Conservation (phyloP, 2,329 filamentous ascomycete genomes). For the Diplodia corticola region DNA sequence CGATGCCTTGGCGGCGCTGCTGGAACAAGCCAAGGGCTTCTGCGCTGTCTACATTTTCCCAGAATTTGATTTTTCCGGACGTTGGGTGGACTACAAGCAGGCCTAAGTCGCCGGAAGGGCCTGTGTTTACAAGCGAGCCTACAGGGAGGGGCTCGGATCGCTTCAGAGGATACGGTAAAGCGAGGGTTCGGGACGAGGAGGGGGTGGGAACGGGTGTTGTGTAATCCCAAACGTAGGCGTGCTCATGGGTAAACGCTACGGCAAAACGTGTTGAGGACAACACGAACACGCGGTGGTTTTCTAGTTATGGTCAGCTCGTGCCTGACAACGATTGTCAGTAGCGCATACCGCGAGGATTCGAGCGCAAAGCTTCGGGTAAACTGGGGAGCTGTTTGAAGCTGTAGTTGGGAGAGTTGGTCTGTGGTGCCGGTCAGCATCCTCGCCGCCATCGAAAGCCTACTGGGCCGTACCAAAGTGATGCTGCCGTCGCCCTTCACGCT, state of each 20-base stretch:
- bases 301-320: slow-evolving; percentile 25
- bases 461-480: slow-evolving; percentile 61
- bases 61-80: slow-evolving; percentile 85
- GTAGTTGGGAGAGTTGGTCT: slow-evolving; percentile 85
- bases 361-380: slow-evolving; percentile 73
- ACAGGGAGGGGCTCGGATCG: slow-evolving; percentile 73
- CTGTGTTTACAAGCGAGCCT: slow-evolving; percentile 77
- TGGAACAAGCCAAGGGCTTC: slow-evolving; percentile 81
- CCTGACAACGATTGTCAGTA: slow-evolving; percentile 19
- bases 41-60: slow-evolving; percentile 91
- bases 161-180: slow-evolving; percentile 71
- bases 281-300: slow-evolving; percentile 46
- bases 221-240: slow-evolving; percentile 92
- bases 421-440: slow-evolving; percentile 22
- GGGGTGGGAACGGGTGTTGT: slow-evolving; percentile 61
- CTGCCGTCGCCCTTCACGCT: slow-evolving; percentile 67
- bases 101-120: slow-evolving; percentile 76
- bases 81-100: slow-evolving; percentile 82
- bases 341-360: slow-evolving; percentile 61
- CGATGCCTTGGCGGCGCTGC: slow-evolving; percentile 77
- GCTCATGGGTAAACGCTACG: slow-evolving; percentile 74
- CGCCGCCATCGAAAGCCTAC: background rate
- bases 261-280: slow-evolving; percentile 67
- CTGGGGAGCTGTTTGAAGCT: slow-evolving; percentile 81
- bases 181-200: slow-evolving; percentile 78